Base-by-base conservation (phyloP, 2,329 filamentous ascomycete genomes). In the Dactylellina sp. region DNA sequence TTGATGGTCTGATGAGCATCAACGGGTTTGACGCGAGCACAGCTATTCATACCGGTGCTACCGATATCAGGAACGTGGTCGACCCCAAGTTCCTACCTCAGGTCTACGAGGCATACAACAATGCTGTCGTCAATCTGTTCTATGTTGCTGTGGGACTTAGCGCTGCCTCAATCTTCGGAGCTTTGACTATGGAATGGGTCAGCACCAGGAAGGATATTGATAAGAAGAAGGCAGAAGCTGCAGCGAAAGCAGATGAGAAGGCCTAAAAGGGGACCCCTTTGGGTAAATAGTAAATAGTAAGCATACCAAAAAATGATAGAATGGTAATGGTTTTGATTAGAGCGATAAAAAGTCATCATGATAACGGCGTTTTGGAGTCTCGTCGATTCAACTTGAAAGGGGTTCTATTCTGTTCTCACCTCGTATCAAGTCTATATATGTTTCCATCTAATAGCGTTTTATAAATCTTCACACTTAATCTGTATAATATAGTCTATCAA, bases 101-200 rank as follows among this genome's bases (percentile, higher is more conserved):
- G 0, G 88, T 93, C 7, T 82, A 88, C 0, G 75, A 82, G 0
- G 89, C 88, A 0, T 92, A 92, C 81, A 91, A 91, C 78, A 79
- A 82, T 22, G 83, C 88, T 0, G 80, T 92, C 39, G 84, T 84
- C 1, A 81, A 84, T 68, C 85, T 85, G 0, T 91, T 89, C 78
- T 85, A 86, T 74, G 86, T 91, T 7, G 85, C 84, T 1, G 81
- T 89, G 6, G 84, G 85, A 1, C 81, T 88, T 78, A 83, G 84
- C 0, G 82, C 82, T 6, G 64, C 89, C 7, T 84, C 83, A 2
- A 82, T 89, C 12, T 39, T 89, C 6, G 88, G 86, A 0, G 83
- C 84, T 0, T 77, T 84, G 0, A 81, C 82, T 5, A 84, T 91
- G 76, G 86, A 91, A 81, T 91, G 88, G 88, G 85, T 83, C 79